Evolutionary conservation across 73 alveolate species (phyloP).

Genomic region (Urostyla sp.): DNA sequence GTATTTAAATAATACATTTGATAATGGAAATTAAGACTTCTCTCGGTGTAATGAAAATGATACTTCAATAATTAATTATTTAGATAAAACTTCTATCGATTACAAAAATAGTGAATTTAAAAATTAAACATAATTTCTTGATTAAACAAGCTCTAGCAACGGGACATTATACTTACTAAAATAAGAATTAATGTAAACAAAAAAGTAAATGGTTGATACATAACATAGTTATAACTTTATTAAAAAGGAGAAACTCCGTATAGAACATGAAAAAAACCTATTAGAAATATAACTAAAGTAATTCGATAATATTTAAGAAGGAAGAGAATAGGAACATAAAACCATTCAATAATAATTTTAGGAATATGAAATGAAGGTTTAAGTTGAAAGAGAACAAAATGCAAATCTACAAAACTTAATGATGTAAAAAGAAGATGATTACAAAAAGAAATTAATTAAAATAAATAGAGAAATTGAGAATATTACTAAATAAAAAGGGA

Average conservation of each 20-base stretch:
- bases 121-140: background rate
- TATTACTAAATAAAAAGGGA: conserved; percentile 18
- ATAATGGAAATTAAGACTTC: background rate
- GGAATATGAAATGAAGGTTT: background rate
- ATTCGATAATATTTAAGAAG: conserved; percentile 2
- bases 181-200: conserved; percentile 14
- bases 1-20: no score
- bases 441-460: conserved; percentile 27
- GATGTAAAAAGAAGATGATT: conserved; percentile 15
- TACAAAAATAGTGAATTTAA: background rate
- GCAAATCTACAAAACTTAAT: background rate
- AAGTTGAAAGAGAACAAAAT: background rate
- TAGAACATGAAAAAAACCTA: conserved; percentile 46
- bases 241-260: conserved; percentile 47
- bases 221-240: conserved; percentile 35
- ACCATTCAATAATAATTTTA: background rate
- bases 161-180: background rate
- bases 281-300: conserved; percentile 27
- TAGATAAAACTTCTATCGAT: background rate
- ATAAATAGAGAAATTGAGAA: conserved; percentile 25
- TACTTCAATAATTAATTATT: background rate
- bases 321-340: background rate
- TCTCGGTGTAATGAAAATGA: background rate
- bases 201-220: conserved; percentile 32
- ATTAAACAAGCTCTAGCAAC: background rate